A percentile compares a stretch with the other conserved stretches of the same genome.
phyloP scores from a whole-genome alignment of 768 basidiomycete genomes.

The Russula foetens region DNA sequence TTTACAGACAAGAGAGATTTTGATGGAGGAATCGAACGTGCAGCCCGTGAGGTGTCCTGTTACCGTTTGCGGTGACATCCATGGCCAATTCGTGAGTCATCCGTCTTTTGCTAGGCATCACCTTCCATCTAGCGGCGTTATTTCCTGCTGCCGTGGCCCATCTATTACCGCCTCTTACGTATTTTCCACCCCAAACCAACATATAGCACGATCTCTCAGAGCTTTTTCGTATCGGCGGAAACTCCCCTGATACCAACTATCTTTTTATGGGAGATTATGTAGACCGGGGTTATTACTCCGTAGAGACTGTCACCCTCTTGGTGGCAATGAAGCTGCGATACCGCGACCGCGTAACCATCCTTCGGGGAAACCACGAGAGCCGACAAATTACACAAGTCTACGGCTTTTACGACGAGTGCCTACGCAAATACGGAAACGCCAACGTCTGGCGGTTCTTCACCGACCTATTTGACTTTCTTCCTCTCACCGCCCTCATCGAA shows the following conservation, averaged over 20 bases:
- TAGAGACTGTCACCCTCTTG: constrained; percentile 96
- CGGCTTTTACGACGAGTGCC: constrained; percentile 98
- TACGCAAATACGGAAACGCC: constrained; percentile 99
- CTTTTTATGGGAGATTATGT: constrained; percentile 99
- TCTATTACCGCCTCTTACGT: constrained; percentile 14
- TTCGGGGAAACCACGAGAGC: constrained; percentile 97
- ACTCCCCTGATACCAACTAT: constrained; percentile 98
- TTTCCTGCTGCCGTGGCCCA: constrained; percentile 10
- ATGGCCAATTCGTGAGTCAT: constrained; percentile 94
- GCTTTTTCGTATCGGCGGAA: constrained; percentile 96
- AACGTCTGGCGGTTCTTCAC: constrained; percentile 99
- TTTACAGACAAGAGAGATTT: constrained; percentile 85
- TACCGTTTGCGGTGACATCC: constrained; percentile 98
- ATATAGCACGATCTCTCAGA: constrained; percentile 96
- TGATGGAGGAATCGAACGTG: constrained; percentile 99
- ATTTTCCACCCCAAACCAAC: constrained; percentile 6
- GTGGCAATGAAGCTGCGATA: constrained; percentile 97
- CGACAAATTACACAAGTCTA: constrained; percentile 99
- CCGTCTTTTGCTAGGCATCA: constrained; percentile 20
- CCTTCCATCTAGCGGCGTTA: constrained; percentile 1
- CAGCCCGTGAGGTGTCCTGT: constrained; percentile 98
- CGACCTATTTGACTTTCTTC: constrained; percentile 96
- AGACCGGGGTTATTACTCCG: constrained; percentile 97
- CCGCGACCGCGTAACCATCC: constrained; percentile 94
- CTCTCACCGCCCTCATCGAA: constrained; percentile 95